Conservation (phyloP, 106 monocot species). For the Dendrobium nobile region DNA sequence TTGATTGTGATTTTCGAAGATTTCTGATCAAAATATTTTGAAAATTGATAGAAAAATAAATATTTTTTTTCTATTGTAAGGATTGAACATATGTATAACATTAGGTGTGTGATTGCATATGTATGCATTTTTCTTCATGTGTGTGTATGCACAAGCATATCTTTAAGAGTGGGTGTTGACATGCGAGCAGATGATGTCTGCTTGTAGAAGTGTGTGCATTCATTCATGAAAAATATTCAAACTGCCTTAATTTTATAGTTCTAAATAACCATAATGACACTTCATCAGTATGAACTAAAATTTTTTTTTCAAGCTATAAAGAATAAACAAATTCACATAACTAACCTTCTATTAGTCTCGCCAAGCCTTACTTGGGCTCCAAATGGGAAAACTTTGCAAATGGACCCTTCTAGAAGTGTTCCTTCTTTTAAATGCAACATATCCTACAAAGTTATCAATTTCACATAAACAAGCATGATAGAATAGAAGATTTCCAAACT, state of each 20-base stretch:
- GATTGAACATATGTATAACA: neutral
- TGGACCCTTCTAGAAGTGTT: constrained; percentile 78
- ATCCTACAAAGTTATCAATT: constrained; percentile 38
- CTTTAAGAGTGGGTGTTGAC: neutral
- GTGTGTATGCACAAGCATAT: neutral
- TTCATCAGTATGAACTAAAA: neutral
- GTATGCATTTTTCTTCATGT: neutral
- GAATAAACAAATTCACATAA: neutral
- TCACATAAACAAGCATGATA: neutral
- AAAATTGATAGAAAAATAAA: too few species aligned
- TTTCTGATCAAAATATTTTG: too few species aligned
- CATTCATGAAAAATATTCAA: neutral
- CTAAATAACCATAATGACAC: neutral
- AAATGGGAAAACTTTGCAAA: constrained; percentile 73
- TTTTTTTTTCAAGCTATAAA: neutral
- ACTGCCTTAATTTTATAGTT: neutral
- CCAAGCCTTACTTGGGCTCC: constrained; percentile 87
- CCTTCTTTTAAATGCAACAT: constrained; percentile 75
- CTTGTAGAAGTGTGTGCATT: neutral
- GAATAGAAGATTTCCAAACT: neutral
- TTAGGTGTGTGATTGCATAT: neutral
- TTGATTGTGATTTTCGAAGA: too few species aligned
- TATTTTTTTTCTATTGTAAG: too few species aligned
- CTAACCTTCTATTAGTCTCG: constrained; percentile 79
- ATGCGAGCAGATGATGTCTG: neutral